Evolutionary conservation across 1,139 yeast species (phyloP).

Genomic region (Groenewaldozyma sp.): DNA sequence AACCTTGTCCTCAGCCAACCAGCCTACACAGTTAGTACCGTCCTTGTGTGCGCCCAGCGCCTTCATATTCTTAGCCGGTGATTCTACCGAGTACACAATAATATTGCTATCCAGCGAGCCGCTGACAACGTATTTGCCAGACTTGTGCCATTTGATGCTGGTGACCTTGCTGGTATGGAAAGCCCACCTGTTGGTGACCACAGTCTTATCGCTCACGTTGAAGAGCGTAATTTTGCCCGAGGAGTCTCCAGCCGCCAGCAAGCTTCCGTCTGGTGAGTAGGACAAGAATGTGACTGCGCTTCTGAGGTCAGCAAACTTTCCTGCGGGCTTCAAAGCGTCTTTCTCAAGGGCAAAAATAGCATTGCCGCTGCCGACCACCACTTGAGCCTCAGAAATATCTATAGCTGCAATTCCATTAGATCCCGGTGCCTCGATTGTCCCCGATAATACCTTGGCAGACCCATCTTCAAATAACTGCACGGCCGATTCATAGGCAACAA

Average conservation of each 20-base stretch:
- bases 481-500: conserved; percentile 43
- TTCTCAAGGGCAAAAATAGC: conserved; percentile 8
- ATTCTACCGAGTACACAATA: conserved; percentile 66
- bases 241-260: conserved; percentile 76
- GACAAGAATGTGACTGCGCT: conserved; percentile 55
- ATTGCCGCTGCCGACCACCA: conserved; percentile 21
- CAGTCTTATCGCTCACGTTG: conserved; percentile 42
- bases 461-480: conserved; percentile 32
- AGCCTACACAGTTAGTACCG: conserved; percentile 67
- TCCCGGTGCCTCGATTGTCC: conserved; percentile 9
- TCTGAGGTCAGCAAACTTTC: conserved; percentile 37
- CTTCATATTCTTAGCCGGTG: conserved; percentile 71
- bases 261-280: conserved; percentile 61
- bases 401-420: conserved; percentile 13
- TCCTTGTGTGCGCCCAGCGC: conserved; percentile 76
- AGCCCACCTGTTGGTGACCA: conserved; percentile 88
- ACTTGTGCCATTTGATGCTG: conserved; percentile 68
- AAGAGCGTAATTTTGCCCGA: conserved; percentile 76
- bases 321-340: conserved; percentile 8
- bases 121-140: conserved; percentile 62
- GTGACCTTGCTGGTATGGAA: conserved; percentile 81
- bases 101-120: conserved; percentile 81
- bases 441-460: conserved; percentile 14
- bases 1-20: conserved; percentile 46
- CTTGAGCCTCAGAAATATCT: conserved; percentile 27